These are phyloP conservation scores for Fusarium chuoi DNA, from an alignment of 2,329 filamentous ascomycete genomes.

Conservation along the genomic window DNA sequence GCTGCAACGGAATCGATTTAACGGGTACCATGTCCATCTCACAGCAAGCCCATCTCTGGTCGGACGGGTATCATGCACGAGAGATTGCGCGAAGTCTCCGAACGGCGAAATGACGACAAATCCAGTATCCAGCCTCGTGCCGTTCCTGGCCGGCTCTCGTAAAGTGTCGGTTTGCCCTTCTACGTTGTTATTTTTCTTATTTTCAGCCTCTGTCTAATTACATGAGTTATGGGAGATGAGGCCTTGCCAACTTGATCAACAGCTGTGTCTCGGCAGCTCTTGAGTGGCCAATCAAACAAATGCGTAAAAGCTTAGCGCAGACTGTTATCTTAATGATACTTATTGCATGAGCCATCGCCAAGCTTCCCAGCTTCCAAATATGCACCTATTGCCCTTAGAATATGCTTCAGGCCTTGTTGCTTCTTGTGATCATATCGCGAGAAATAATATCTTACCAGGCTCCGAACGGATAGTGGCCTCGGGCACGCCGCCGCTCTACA, in stretches of 20 bases:
- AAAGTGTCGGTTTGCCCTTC: not conserved
- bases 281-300: slow-evolving; percentile 14
- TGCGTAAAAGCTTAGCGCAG: slow-evolving; percentile 16
- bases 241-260: slow-evolving; percentile 10
- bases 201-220: slow-evolving; percentile 20
- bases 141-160: slow-evolving; percentile 1
- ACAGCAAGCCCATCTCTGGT: slow-evolving; percentile 1
- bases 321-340: not conserved
- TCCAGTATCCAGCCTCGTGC: not conserved
- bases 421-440: not conserved
- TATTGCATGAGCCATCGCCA: not conserved
- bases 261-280: slow-evolving; percentile 11
- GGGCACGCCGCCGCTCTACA: slow-evolving; percentile 1
- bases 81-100: slow-evolving; percentile 24
- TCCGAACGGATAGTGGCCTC: not conserved
- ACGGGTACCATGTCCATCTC: slow-evolving; percentile 2
- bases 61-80: slow-evolving; percentile 13
- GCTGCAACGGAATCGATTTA: slow-evolving; percentile 12
- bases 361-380: not conserved
- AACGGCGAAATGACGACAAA: slow-evolving; percentile 7
- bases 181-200: not conserved
- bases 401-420: not conserved
- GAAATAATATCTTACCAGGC: not conserved
- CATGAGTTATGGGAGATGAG: slow-evolving; percentile 22
- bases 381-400: not conserved